phyloP scores from a whole-genome alignment of 2,329 filamentous ascomycete species.

The Pyrenophora teres region DNA sequence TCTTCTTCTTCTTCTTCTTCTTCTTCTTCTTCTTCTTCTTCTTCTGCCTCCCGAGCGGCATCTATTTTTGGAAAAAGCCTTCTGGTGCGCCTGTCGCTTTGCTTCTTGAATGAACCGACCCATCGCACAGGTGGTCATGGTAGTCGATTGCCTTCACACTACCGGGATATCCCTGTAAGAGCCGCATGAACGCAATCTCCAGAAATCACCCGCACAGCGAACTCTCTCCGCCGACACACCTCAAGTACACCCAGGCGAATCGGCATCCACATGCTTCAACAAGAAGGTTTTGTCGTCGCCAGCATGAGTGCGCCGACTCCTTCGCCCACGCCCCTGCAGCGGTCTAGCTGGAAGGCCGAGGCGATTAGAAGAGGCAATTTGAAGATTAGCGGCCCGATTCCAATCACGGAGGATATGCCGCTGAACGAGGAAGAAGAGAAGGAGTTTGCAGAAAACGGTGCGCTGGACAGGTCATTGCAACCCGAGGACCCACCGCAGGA shows the following conservation, averaged over 20 bases:
- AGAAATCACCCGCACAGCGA: constrained; percentile 21
- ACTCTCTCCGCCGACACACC: constrained; percentile 14
- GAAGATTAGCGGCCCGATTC: constrained; percentile 47
- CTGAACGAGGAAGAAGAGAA: constrained; percentile 44
- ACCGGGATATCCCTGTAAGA: constrained; percentile 29
- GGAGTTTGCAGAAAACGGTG: constrained; percentile 34
- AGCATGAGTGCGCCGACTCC: constrained; percentile 37
- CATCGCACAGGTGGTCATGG: constrained; percentile 21
- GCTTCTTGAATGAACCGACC: constrained; percentile 2
- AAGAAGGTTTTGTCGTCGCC: constrained; percentile 37
- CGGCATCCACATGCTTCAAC: constrained; percentile 39
- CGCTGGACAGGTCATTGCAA: constrained; percentile 17
- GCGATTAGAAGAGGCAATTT: constrained; percentile 46
- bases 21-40: constrained; percentile 7
- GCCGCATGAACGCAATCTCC: constrained; percentile 31
- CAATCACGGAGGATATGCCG: constrained; percentile 44
- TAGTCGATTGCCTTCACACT: constrained; percentile 18
- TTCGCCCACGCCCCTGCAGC: constrained; percentile 31
- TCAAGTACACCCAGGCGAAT: constrained; percentile 18
- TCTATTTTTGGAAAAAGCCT: constrained; percentile 2
- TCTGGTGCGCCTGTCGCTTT: constrained; percentile 6
- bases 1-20: constrained; percentile 16
- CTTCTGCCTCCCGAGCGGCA: no score
- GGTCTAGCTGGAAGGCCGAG: constrained; percentile 48
- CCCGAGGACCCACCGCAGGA: constrained; percentile 17